Evolutionary conservation across 2,329 filamentous ascomycete genomes (phyloP).

Genomic region (Scedosporium boydii): DNA sequence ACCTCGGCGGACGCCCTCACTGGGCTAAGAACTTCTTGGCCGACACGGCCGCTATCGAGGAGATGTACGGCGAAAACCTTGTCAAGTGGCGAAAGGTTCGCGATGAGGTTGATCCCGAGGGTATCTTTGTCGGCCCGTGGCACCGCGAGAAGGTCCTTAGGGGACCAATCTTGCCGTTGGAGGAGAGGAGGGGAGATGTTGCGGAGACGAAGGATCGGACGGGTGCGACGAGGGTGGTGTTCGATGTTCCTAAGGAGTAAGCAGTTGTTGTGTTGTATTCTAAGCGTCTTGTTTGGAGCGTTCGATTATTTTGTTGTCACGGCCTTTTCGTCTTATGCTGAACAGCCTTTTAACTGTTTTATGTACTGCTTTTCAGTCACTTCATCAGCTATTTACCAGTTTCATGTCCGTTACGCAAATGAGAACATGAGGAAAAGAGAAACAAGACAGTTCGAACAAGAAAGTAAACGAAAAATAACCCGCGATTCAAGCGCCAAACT

Average conservation of each 20-base stretch:
- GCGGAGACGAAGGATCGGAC: conserved; percentile 3
- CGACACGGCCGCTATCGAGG: conserved; percentile 49
- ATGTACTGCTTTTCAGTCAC: too few species aligned
- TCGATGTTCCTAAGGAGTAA: neutral
- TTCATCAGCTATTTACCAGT: too few species aligned
- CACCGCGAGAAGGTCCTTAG: conserved; percentile 60
- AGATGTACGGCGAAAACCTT: conserved; percentile 61
- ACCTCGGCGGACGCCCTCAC: conserved; percentile 72
- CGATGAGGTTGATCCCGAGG: conserved; percentile 63
- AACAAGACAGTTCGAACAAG: too few species aligned
- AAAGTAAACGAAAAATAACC: too few species aligned
- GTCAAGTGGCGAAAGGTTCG: conserved; percentile 59
- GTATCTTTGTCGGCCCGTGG: conserved; percentile 88
- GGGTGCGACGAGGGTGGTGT: conserved; percentile 1
- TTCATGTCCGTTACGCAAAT: too few species aligned
- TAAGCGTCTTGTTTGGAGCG: too few species aligned
- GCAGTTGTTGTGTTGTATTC: too few species aligned
- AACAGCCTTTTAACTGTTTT: too few species aligned
- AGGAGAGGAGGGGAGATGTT: conserved; percentile 9
- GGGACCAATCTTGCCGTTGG: conserved; percentile 20
- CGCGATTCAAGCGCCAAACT: too few species aligned
- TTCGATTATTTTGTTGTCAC: too few species aligned
- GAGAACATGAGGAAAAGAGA: too few species aligned
- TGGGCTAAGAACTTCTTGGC: conserved; percentile 87
- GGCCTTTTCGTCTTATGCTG: too few species aligned